phyloP scores from a whole-genome alignment of 2,329 filamentous ascomycete genomes.

The Ceratocystis cubensis region DNA sequence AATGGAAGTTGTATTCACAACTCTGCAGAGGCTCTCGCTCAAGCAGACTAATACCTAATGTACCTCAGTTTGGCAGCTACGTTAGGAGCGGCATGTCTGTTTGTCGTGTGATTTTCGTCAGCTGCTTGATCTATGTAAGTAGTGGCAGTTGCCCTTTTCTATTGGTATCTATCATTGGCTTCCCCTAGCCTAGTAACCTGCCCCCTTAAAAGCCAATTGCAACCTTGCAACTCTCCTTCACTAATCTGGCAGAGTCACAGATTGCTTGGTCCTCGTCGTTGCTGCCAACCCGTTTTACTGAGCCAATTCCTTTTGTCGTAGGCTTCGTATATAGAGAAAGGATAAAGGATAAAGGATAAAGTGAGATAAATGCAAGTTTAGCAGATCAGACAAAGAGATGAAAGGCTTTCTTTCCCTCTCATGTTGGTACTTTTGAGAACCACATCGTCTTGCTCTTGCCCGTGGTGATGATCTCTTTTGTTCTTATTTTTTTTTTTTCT shows the following conservation, averaged over 20 bases:
- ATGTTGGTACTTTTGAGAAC: no score
- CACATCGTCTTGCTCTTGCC: not conserved
- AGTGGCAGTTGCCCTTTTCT: constrained; percentile 2
- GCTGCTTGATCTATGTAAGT: not conserved
- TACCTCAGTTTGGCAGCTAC: not conserved
- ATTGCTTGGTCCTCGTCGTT: not conserved
- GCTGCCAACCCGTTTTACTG: not conserved
- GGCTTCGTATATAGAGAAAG: no score
- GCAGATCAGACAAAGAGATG: no score
- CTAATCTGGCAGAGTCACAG: not conserved
- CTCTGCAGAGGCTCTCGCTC: not conserved
- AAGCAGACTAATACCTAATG: not conserved
- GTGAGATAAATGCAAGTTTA: no score
- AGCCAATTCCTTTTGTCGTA: no score
- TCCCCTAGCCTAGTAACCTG: not conserved
- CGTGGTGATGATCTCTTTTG: not conserved
- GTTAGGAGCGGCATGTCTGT: not conserved
- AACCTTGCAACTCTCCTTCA: constrained; percentile 7
- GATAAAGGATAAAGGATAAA: no score
- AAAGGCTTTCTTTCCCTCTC: no score
- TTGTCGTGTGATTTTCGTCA: not conserved
- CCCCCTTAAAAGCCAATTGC: constrained; percentile 10
- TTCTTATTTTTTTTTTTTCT: not conserved
- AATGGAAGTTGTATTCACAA: not conserved
- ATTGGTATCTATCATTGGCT: not conserved